Conservation (phyloP, 2,329 filamentous ascomycete species). For the Diatrype stigma region DNA sequence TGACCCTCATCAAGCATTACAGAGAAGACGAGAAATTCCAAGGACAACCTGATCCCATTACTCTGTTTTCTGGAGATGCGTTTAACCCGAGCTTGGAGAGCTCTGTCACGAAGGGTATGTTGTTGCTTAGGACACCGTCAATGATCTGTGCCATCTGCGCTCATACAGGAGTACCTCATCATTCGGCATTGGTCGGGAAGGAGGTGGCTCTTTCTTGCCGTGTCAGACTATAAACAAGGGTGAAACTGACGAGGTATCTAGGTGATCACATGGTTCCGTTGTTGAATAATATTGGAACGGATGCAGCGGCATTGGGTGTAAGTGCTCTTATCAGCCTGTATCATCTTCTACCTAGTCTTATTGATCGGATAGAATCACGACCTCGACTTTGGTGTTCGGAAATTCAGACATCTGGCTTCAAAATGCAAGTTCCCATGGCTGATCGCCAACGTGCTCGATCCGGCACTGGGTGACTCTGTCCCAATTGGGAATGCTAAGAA, state of each 20-base stretch:
- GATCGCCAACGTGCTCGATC: conserved; percentile 82
- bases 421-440: conserved; percentile 88
- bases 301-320: conserved; percentile 79
- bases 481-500: conserved; percentile 72
- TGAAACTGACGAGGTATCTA: conserved; percentile 19
- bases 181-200: too few relatives aligned
- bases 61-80: conserved; percentile 86
- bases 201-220: background rate
- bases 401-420: conserved; percentile 67
- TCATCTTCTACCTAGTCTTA: conserved; percentile 8
- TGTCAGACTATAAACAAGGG: background rate
- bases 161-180: too few relatives aligned
- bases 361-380: conserved; percentile 67
- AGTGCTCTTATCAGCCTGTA: conserved; percentile 26
- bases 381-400: conserved; percentile 82
- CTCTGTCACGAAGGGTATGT: conserved; percentile 75
- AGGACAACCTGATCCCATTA: conserved; percentile 63
- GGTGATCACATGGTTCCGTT: conserved; percentile 83
- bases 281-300: conserved; percentile 71
- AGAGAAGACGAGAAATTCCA: conserved; percentile 55
- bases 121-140: background rate
- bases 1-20: conserved; percentile 74
- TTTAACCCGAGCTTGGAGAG: conserved; percentile 91
- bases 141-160: background rate
- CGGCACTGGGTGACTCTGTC: conserved; percentile 68